phyloP scores from a whole-genome alignment of 306 rosid genomes.

The Rosa persica region DNA sequence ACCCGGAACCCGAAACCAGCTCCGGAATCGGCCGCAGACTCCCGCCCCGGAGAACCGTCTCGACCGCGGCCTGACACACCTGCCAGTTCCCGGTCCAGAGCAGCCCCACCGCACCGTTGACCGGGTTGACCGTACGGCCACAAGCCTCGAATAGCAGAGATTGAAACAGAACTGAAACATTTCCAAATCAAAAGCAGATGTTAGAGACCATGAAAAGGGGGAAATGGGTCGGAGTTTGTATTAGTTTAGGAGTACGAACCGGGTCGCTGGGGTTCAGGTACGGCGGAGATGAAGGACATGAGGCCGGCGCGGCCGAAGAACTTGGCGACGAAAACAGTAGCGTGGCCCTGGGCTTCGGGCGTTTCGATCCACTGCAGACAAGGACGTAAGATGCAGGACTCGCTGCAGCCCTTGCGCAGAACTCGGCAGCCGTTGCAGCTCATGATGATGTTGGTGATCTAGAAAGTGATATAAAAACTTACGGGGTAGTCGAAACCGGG shows the following conservation, averaged over 20 bases:
- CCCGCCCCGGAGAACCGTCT: conserved; percentile 81
- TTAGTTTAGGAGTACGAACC: conserved; percentile 31
- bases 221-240: background rate
- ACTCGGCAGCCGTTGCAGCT: conserved; percentile 99
- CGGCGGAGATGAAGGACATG: conserved; percentile 96
- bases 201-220: background rate
- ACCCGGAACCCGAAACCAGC: conserved; percentile 21
- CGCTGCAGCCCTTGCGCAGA: conserved; percentile 98
- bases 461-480: background rate
- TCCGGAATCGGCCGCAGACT: conserved; percentile 61
- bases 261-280: conserved; percentile 73
- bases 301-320: conserved; percentile 99
- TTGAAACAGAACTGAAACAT: conserved; percentile 66
- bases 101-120: conserved; percentile 83
- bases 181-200: background rate
- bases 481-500: background rate
- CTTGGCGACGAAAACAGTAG: conserved; percentile 95
- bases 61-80: conserved; percentile 88
- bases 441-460: conserved; percentile 37
- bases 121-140: conserved; percentile 83
- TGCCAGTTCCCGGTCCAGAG: conserved; percentile 92
- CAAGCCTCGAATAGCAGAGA: conserved; percentile 82
- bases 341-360: conserved; percentile 92
- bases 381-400: conserved; percentile 80
- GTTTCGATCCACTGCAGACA: conserved; percentile 89